phyloP scores from a whole-genome alignment of 2,329 filamentous ascomycete species.

The Pseudonectria foliicola region DNA sequence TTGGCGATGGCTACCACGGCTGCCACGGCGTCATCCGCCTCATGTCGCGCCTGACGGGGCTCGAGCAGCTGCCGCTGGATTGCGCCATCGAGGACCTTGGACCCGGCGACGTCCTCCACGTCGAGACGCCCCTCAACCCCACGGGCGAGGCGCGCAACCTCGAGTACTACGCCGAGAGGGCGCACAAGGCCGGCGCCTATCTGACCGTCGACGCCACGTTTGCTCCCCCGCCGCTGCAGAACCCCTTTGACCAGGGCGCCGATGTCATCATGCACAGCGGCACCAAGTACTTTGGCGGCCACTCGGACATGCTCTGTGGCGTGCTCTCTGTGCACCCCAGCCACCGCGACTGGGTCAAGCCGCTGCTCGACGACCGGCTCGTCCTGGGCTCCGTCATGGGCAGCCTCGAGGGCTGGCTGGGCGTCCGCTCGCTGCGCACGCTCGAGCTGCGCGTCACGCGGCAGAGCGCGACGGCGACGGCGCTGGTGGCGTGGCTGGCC shows the following conservation, averaged over 20 bases:
- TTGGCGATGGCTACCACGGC: conserved; percentile 85
- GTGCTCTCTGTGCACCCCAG: conserved; percentile 60
- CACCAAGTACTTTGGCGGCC: conserved; percentile 94
- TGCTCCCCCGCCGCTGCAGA: conserved; percentile 79
- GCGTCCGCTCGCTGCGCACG: conserved; percentile 77
- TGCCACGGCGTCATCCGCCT: conserved; percentile 79
- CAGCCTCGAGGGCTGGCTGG: conserved; percentile 85
- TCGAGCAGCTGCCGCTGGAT: conserved; percentile 65
- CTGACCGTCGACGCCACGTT: conserved; percentile 89
- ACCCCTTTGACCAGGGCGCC: conserved; percentile 74
- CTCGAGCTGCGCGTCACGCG: conserved; percentile 73
- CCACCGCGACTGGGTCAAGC: conserved; percentile 49
- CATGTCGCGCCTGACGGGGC: conserved; percentile 66
- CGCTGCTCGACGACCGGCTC: conserved; percentile 62
- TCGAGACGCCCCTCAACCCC: conserved; percentile 93
- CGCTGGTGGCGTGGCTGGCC: conserved; percentile 66
- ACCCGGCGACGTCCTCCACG: conserved; percentile 75
- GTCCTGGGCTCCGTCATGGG: conserved; percentile 80
- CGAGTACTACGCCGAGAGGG: conserved; percentile 61
- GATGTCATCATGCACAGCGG: conserved; percentile 89
- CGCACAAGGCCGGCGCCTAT: conserved; percentile 64
- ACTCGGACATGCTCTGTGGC: conserved; percentile 88
- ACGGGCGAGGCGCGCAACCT: conserved; percentile 75
- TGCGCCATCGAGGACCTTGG: conserved; percentile 59
- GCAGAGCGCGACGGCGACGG: conserved; percentile 64